phyloP scores from a whole-genome alignment of 2,329 filamentous ascomycete species.

The Aspergillus novofumigatus region DNA sequence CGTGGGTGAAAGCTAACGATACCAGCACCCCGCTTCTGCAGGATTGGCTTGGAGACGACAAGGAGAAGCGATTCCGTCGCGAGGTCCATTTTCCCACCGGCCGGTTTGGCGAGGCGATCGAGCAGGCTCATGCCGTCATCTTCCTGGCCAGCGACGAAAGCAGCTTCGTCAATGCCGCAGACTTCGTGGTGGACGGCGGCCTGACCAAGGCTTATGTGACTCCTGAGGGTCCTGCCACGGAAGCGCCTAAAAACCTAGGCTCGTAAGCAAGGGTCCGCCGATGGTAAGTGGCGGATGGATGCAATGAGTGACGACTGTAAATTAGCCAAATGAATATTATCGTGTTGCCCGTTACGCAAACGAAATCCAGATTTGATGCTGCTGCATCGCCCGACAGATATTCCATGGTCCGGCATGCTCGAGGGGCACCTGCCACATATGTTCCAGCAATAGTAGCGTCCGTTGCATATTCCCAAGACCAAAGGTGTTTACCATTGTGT shows the following conservation, averaged over 20 bases:
- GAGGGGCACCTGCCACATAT: constrained; percentile 39
- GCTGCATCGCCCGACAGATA: constrained; percentile 44
- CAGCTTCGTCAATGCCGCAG: constrained; percentile 83
- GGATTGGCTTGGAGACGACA: constrained; percentile 88
- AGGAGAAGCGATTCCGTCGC: constrained; percentile 72
- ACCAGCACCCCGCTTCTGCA: constrained; percentile 75
- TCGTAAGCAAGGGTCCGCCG: background rate
- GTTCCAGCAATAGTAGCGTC: constrained; percentile 40
- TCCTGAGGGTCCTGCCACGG: constrained; percentile 54
- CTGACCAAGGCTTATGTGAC: constrained; percentile 88
- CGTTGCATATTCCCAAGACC: constrained; percentile 46
- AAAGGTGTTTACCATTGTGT: constrained; percentile 28
- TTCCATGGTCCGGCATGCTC: constrained; percentile 41
- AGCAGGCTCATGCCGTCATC: constrained; percentile 84
- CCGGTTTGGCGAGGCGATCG: constrained; percentile 84
- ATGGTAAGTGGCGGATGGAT: background rate
- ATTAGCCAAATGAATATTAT: background rate
- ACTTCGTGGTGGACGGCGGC: constrained; percentile 93
- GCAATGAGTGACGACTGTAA: background rate
- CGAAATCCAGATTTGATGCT: constrained; percentile 48
- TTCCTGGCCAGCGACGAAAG: constrained; percentile 85
- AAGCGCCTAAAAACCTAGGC: constrained; percentile 51
- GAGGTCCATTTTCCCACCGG: constrained; percentile 88
- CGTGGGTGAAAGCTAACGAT: background rate
- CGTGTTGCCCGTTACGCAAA: constrained; percentile 35